Evolutionary conservation across 345 rosid genomes (phyloP), one percentile per base, ranked within the genome.

Genomic region (Abelmoschus esculentus): DNA sequence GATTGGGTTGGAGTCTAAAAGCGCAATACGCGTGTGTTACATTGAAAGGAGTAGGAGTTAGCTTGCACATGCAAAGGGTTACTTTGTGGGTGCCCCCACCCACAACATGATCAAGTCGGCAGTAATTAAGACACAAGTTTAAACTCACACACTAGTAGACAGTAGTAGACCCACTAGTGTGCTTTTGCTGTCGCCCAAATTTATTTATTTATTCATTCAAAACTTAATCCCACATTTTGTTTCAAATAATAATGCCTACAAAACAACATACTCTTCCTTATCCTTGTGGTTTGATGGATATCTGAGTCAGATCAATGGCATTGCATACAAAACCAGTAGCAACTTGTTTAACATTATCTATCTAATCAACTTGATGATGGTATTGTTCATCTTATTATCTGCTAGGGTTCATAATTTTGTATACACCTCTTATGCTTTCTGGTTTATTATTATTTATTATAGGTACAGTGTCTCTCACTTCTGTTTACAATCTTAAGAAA

Each of bases 31-130:
- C 32, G 17, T 74, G 40, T 31, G 59, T 9, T 71, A 53, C 40
- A 10, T 2, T 5, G 29, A n/a, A 15, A 53, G 73, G 18, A 65
- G 69, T 31, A 8, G 42, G 57, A 62, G 42, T 7, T 62, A 38
- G 75, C 76, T 62, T 17, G 75, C 78, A 78, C 75, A 77, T 74
- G 73, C 62, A 44, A 70, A 74, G 74, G 59, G 26, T 55, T 1
- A 63, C 2, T 50, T 69, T 8, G 63, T 14, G 63, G 68, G 34
- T 60, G 19, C 28, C 36, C 36, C 36, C 34, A 9, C 26, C 19
- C 9, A 55, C 26, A 58, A 54, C 29, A 54, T 58, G n/a, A n/a
- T 58, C 18, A 28, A 58, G 17, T 58, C 62, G 38, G 7, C 38
- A 58, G 38, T 58, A n/a, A n/a, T n/a, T n/a, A 56, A 10, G 32